These are phyloP conservation scores for Boletus subcaerulescens DNA, from an alignment of 768 basidiomycete species.

Conservation along the genomic window DNA sequence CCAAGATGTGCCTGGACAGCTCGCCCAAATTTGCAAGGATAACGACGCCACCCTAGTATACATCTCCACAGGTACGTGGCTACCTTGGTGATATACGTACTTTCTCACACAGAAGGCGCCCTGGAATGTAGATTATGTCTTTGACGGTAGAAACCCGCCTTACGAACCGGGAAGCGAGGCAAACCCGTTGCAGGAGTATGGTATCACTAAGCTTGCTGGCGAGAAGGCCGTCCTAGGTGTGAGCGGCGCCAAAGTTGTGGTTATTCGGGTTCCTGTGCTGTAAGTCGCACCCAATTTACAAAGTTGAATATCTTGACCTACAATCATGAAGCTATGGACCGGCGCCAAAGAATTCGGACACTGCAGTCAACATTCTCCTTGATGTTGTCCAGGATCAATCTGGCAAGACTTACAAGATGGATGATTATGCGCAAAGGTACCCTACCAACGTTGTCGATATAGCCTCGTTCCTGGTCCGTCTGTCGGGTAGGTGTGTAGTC, in stretches of 20 bases:
- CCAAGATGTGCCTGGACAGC: constrained; percentile 64
- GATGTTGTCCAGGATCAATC: constrained; percentile 86
- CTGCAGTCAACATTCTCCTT: constrained; percentile 84
- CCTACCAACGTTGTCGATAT: constrained; percentile 91
- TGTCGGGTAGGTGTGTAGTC: constrained; percentile 51
- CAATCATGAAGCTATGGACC: constrained; percentile 71
- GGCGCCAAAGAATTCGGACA: constrained; percentile 78
- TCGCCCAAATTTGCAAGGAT: constrained; percentile 63
- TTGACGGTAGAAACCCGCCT: constrained; percentile 89
- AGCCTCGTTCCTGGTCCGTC: constrained; percentile 75
- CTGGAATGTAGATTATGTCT: constrained; percentile 76
- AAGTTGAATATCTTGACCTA: not conserved
- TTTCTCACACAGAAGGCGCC: constrained; percentile 8
- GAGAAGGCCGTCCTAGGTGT: constrained; percentile 73
- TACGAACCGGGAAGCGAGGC: constrained; percentile 72
- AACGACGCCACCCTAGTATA: constrained; percentile 75
- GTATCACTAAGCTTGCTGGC: constrained; percentile 81
- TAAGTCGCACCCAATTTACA: constrained; percentile 33
- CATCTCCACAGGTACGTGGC: constrained; percentile 77
- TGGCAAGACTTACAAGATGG: constrained; percentile 91
- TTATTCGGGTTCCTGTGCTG: constrained; percentile 91
- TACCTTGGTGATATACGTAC: not conserved
- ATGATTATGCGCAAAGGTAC: constrained; percentile 89
- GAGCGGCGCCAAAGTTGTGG: constrained; percentile 53
- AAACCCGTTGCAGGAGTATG: constrained; percentile 89